Base-by-base conservation (phyloP, 306 rosid genomes). In the Pterocarpus santalinus region DNA sequence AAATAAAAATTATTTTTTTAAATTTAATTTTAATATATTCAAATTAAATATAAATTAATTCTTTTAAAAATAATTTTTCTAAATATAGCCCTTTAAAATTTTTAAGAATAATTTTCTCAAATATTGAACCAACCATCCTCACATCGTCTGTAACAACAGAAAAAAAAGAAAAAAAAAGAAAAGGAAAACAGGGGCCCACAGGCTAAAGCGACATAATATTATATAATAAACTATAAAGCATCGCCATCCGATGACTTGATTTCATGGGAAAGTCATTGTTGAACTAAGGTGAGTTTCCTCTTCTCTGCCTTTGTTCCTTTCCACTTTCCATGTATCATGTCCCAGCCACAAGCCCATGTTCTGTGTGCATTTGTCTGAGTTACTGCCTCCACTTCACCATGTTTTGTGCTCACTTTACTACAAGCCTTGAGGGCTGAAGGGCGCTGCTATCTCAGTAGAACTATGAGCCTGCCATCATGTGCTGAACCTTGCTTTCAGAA, bases 191-290 rank as follows among this genome's bases (percentile, higher is more conserved):
- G 1, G 61, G 63, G 80, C 39, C 72, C 52, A 63, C 72, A 9
- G n/a, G 49, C 6, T 4, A 28, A 5, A 1, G 65, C 5, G 5
- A 33, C 14, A 4, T 60, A 30, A 28, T 4, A 1, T 3, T 15
- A 41, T 17, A 41, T 3, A 67, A 28, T 4, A 3, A 43, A 43
- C 47, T 46, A 71, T 33, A 10, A 34, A 52, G 35, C 17, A 39
- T 43, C 47, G 15, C 15, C 13, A 47, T 44, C 7, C 46, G 61
- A 53, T 14, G 53, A 55, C 73, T 65, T 65, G 3, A 16, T 72
- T 55, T 72, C 41, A 49, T 43, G 8, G 49, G 64, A 57, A 49
- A 79, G 56, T 22, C 43, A 65, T 77, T 65, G n/a, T 68, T 9
- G 53, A 68, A 13, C 17, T 16, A 64, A 41, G 60, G 68, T 77